These are phyloP conservation scores for Phoma sp. DNA, from an alignment of 2,329 filamentous ascomycete species.

Conservation along the genomic window DNA sequence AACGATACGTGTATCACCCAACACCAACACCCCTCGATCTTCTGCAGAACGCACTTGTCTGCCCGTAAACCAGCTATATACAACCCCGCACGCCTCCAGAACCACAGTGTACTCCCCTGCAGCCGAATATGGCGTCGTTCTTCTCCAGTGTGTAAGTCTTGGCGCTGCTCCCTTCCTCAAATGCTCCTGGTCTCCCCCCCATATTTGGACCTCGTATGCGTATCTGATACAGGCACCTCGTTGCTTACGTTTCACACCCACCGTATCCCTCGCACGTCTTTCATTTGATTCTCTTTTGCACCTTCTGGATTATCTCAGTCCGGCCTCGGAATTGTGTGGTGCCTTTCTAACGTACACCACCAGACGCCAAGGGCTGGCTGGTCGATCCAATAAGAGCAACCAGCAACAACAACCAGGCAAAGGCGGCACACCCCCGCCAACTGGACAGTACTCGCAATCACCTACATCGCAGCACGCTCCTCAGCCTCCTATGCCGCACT, in stretches of 20 bases:
- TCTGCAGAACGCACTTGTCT: conserved; percentile 33
- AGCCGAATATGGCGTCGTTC: conserved; percentile 49
- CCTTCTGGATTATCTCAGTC: conserved; percentile 9
- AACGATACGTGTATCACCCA: conserved; percentile 38
- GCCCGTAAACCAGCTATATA: conserved; percentile 11
- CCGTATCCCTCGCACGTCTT: conserved; percentile 22
- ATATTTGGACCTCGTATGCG: conserved; percentile 33
- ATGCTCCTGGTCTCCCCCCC: conserved; percentile 33
- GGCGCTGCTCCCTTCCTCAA: conserved; percentile 40
- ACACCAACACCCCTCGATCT: conserved; percentile 28
- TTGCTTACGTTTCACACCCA: conserved; percentile 35
- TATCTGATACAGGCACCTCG: conserved; percentile 38
- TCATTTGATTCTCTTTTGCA: conserved; percentile 12
- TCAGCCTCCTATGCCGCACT: conserved; percentile 47
- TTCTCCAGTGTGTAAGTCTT: conserved; percentile 54
- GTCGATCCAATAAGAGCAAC: conserved; percentile 52
- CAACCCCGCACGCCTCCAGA: conserved; percentile 10
- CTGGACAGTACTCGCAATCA: conserved; percentile 43
- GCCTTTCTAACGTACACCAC: conserved; percentile 36
- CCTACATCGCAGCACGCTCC: conserved; percentile 44
- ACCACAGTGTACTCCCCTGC: conserved; percentile 15
- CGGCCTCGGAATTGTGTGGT: conserved; percentile 10
- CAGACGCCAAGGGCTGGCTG: conserved; percentile 53
- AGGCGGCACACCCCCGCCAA: conserved; percentile 48
- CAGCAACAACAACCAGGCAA: conserved; percentile 43